Evolutionary conservation across 345 rosid species (phyloP).

Genomic region (Aurinia saxatilis): DNA sequence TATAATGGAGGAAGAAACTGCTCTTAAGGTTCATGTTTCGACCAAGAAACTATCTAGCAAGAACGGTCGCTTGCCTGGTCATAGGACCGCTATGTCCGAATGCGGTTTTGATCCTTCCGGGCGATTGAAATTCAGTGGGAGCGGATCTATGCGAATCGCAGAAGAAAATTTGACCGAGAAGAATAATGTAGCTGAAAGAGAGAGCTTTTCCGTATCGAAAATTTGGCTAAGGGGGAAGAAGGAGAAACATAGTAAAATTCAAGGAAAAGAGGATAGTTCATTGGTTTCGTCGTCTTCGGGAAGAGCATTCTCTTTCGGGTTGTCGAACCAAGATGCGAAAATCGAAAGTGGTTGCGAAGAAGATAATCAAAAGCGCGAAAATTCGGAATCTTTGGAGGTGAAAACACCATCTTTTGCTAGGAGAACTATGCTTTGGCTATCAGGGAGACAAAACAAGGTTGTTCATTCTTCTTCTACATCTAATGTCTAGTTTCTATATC

Average conservation of each 20-base stretch:
- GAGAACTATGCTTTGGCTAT: slow-evolving; percentile 87
- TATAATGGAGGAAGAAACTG: slow-evolving; percentile 69
- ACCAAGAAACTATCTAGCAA: slow-evolving; percentile 52
- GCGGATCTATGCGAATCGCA: slow-evolving; percentile 15
- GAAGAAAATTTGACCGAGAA: slow-evolving; percentile 19
- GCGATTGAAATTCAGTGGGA: slow-evolving; percentile 39
- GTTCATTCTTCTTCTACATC: slow-evolving; percentile 65
- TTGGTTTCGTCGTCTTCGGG: slow-evolving; percentile 35
- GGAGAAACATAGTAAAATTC: slow-evolving; percentile 37
- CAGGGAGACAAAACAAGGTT: slow-evolving; percentile 90
- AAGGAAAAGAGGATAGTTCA: slow-evolving; percentile 25
- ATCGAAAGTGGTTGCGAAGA: slow-evolving; percentile 29
- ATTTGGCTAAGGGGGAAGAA: slow-evolving; percentile 74
- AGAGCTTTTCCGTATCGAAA: slow-evolving; percentile 83
- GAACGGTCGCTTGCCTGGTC: slow-evolving; percentile 42
- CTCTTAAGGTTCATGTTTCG: slow-evolving; percentile 70
- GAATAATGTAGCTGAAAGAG: slow-evolving; percentile 35
- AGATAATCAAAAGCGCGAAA: slow-evolving; percentile 20
- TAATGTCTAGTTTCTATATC: slow-evolving; percentile 26
- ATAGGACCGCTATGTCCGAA: slow-evolving; percentile 38
- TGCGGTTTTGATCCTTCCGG: slow-evolving; percentile 50
- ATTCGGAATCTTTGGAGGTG: slow-evolving; percentile 20
- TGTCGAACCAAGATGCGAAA: slow-evolving; percentile 30
- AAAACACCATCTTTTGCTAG: slow-evolving; percentile 93
- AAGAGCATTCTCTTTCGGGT: slow-evolving; percentile 52